phyloP scores from a whole-genome alignment of 306 rosid genomes.

The Quercus suber region DNA sequence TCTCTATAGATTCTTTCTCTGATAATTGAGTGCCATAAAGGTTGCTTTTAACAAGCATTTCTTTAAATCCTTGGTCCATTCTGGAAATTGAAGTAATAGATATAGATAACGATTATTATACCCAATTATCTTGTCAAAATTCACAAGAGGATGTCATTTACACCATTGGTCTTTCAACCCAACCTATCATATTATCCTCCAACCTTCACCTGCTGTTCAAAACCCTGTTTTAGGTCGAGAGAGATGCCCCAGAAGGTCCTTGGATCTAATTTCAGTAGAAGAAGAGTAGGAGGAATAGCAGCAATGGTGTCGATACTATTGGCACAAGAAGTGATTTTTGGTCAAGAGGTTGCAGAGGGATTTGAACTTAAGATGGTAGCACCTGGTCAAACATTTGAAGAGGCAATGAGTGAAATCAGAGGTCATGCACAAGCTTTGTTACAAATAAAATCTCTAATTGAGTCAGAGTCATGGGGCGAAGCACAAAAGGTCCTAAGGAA shows the following conservation, averaged over 20 bases:
- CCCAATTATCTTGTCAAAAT: neutral
- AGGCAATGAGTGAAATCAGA: constrained; percentile 42
- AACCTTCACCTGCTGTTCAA: constrained; percentile 33
- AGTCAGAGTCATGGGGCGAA: constrained; percentile 55
- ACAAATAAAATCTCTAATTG: constrained; percentile 46
- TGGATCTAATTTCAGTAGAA: constrained; percentile 25
- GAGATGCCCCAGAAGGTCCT: constrained; percentile 20
- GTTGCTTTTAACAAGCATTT: too few relatives aligned
- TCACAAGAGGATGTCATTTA: constrained; percentile 32
- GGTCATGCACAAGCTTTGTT: constrained; percentile 32
- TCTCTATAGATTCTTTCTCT: too few relatives aligned
- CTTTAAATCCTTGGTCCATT: neutral
- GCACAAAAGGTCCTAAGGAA: constrained; percentile 53
- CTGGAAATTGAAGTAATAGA: neutral
- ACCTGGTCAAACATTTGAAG: constrained; percentile 36
- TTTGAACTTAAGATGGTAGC: constrained; percentile 41
- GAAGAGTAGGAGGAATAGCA: constrained; percentile 29
- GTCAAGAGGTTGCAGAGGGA: constrained; percentile 30
- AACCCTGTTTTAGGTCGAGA: constrained; percentile 17
- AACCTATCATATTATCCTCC: constrained; percentile 31
- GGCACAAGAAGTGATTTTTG: constrained; percentile 11
- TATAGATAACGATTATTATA: neutral
- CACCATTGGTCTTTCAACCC: constrained; percentile 30
- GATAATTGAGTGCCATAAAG: too few relatives aligned
- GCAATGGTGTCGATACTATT: constrained; percentile 16